Evolutionary conservation across 2,329 filamentous ascomycete species (phyloP).

Genomic region (Xylariomycetidae sp.): DNA sequence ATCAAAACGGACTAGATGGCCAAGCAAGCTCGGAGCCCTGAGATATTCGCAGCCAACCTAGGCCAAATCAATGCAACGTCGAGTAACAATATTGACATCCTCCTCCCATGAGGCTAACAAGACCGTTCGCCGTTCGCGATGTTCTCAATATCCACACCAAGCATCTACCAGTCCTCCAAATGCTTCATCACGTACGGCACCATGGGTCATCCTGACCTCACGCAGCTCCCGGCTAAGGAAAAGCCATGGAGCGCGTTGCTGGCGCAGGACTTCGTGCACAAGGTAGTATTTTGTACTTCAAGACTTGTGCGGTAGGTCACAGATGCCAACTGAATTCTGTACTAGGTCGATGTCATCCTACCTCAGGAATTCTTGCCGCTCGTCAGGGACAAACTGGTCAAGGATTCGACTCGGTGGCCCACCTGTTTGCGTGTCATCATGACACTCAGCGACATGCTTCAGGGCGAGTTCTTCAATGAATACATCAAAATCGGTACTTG

Average conservation of each 20-base stretch:
- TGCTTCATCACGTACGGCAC: slow-evolving; percentile 69
- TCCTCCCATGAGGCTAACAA: no score
- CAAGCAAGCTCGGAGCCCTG: no score
- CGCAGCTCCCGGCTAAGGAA: slow-evolving; percentile 65
- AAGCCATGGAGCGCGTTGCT: slow-evolving; percentile 71
- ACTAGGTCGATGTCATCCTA: slow-evolving; percentile 65
- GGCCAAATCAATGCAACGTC: no score
- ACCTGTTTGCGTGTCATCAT: slow-evolving; percentile 67
- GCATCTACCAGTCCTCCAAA: slow-evolving; percentile 56
- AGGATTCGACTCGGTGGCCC: slow-evolving; percentile 27
- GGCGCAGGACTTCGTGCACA: slow-evolving; percentile 63
- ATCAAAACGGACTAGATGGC: no score
- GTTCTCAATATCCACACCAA: slow-evolving; percentile 40
- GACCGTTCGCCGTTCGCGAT: no score
- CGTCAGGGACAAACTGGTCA: slow-evolving; percentile 48
- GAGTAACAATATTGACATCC: no score
- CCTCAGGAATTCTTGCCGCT: slow-evolving; percentile 57
- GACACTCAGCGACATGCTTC: slow-evolving; percentile 66
- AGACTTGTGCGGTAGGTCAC: no score
- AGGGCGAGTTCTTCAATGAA: slow-evolving; percentile 72
- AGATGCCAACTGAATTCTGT: no score
- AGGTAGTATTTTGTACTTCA: no score
- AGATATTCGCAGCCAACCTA: no score
- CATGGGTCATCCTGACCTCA: slow-evolving; percentile 65
- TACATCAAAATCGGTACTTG: slow-evolving; percentile 80